phyloP scores from a whole-genome alignment of 805 yeast species.

The Monosporozyma solicola region DNA sequence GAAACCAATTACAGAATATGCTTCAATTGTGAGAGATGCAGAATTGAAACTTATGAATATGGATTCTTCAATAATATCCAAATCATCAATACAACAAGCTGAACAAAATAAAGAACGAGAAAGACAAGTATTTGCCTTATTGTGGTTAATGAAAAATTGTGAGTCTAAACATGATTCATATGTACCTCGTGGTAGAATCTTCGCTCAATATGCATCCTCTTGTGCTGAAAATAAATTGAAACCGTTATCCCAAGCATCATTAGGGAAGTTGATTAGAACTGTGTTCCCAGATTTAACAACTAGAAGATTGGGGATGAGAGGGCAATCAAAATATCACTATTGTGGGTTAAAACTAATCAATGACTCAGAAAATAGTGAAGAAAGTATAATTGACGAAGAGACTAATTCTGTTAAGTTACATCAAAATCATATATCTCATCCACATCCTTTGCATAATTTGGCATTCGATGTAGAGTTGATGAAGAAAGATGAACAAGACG shows the following conservation, averaged over 20 bases:
- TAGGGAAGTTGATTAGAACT: conserved; percentile 64
- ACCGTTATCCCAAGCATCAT: conserved; percentile 65
- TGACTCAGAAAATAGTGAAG: not conserved
- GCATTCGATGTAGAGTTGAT: not conserved
- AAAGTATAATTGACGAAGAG: not conserved
- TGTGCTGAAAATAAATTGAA: conserved; percentile 48
- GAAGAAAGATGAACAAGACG: no score
- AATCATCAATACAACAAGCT: conserved; percentile 23
- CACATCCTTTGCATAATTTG: not conserved
- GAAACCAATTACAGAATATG: conserved; percentile 37
- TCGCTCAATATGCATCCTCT: conserved; percentile 51
- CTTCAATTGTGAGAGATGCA: conserved; percentile 36
- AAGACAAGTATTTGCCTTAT: conserved; percentile 72
- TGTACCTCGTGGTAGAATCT: conserved; percentile 58
- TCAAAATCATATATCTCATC: not conserved
- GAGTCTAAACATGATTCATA: conserved; percentile 40
- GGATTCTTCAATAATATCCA: conserved; percentile 23
- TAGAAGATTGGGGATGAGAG: conserved; percentile 72
- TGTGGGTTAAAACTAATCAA: conserved; percentile 46
- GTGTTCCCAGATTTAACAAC: conserved; percentile 61
- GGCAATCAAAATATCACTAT: conserved; percentile 77
- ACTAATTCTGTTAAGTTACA: not conserved
- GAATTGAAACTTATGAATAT: conserved; percentile 30
- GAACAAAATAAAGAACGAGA: conserved; percentile 44
- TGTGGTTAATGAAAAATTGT: conserved; percentile 66